These are phyloP conservation scores for Cucurbita pepo DNA, from an alignment of 306 rosid species.

Conservation along the genomic window DNA sequence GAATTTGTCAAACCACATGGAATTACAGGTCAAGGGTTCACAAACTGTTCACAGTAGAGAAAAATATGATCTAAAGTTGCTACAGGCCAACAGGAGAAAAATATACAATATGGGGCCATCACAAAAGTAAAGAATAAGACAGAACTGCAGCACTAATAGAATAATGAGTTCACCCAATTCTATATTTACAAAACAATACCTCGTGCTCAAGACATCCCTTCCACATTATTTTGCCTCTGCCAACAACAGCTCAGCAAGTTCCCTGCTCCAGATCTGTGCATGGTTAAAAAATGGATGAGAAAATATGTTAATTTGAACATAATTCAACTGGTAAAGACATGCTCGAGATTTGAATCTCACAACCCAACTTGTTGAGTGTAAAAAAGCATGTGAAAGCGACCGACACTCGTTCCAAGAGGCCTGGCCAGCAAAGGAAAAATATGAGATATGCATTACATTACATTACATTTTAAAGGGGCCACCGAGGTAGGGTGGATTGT, in stretches of 20 bases:
- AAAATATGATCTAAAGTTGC: not conserved
- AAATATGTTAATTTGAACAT: not conserved
- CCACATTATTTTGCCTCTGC: not conserved
- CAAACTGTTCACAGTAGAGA: not conserved
- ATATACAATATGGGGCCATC: not conserved
- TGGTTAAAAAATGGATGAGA: not conserved
- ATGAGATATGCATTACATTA: not conserved
- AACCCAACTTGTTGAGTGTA: no score
- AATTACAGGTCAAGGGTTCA: not conserved
- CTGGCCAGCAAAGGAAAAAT: not conserved
- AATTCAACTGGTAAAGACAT: not conserved
- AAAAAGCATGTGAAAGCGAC: constrained; percentile 26
- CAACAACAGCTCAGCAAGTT: not conserved
- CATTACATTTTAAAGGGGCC: constrained; percentile 10
- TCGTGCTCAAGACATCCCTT: constrained; percentile 7
- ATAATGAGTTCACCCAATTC: not conserved
- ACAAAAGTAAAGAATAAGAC: not conserved
- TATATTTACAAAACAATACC: constrained; percentile 4
- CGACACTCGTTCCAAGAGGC: constrained; percentile 21
- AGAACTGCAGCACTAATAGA: not conserved
- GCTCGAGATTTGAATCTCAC: not conserved
- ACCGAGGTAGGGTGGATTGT: constrained; percentile 13
- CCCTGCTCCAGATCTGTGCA: not conserved
- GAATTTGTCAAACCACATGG: not conserved
- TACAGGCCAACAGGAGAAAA: not conserved